Evolutionary conservation across 2,329 filamentous ascomycete species (phyloP).

Genomic region (Blastomyces parvus): DNA sequence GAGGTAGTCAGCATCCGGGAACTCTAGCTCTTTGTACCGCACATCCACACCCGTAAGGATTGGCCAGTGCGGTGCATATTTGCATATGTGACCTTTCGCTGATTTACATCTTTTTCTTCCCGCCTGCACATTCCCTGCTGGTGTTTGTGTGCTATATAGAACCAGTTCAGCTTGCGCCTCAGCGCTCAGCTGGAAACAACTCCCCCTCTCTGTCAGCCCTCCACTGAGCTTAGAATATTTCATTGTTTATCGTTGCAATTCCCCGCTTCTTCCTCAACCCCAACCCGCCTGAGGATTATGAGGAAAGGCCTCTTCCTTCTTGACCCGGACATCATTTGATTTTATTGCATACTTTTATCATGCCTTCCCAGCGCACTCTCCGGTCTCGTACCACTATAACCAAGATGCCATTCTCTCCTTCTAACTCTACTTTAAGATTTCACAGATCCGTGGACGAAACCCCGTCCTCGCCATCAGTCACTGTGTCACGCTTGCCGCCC

Average conservation of each 20-base stretch:
- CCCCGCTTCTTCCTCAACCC: slow-evolving; percentile 18
- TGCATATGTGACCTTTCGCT: slow-evolving; percentile 7
- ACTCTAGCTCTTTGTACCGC: slow-evolving; percentile 12
- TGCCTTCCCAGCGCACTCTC: slow-evolving; percentile 33
- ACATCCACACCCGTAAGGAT: background rate
- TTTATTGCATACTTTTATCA: slow-evolving; percentile 13
- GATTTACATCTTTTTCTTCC: background rate
- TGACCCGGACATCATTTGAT: slow-evolving; percentile 7
- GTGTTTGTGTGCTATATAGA: slow-evolving; percentile 8
- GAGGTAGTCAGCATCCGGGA: slow-evolving; percentile 10
- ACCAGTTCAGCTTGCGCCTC: slow-evolving; percentile 7
- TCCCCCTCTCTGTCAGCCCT: background rate
- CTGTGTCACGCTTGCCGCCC: slow-evolving; percentile 30
- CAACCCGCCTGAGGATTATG: background rate
- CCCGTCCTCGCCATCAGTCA: slow-evolving; percentile 26
- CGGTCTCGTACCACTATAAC: slow-evolving; percentile 27
- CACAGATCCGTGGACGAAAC: slow-evolving; percentile 28
- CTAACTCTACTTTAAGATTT: slow-evolving; percentile 29
- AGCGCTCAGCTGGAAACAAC: background rate
- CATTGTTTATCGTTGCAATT: background rate
- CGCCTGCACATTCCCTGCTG: slow-evolving; percentile 4
- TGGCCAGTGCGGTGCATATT: background rate
- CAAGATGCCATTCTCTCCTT: slow-evolving; percentile 19
- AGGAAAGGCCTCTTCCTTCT: slow-evolving; percentile 9
- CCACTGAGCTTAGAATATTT: background rate